A percentile compares a stretch with the other conserved stretches of the same genome.
Evolutionary conservation across 257 asterid genomes (phyloP).

Genomic region (Nicotiana undulata): DNA sequence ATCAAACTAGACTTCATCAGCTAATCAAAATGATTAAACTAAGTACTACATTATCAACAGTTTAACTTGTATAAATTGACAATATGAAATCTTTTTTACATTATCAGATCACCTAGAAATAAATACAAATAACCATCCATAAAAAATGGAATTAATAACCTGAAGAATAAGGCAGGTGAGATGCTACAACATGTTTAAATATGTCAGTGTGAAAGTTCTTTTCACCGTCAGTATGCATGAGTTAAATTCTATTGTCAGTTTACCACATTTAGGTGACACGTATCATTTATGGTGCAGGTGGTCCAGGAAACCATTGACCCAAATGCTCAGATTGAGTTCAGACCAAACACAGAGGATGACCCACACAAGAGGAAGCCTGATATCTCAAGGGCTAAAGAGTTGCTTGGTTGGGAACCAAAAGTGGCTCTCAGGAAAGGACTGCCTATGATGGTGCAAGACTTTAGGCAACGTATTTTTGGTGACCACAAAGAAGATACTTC

Average conservation of each 20-base stretch:
- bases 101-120: background rate
- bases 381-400: conserved; percentile 75
- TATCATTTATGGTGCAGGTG: conserved; percentile 38
- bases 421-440: conserved; percentile 74
- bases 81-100: background rate
- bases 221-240: background rate
- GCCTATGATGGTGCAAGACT: conserved; percentile 90
- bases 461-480: conserved; percentile 83
- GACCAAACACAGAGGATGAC: conserved; percentile 90
- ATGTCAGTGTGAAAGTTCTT: background rate
- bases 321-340: conserved; percentile 74
- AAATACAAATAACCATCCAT: background rate
- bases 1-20: background rate
- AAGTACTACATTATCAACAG: background rate
- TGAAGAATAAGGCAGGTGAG: background rate
- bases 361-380: conserved; percentile 98
- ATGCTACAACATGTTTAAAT: background rate
- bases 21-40: background rate
- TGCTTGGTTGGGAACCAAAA: conserved; percentile 94
- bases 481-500: conserved; percentile 54
- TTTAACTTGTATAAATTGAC: background rate
- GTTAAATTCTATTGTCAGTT: background rate
- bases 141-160: background rate
- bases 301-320: conserved; percentile 94
- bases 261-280: background rate